phyloP scores from a whole-genome alignment of 495 filamentous ascomycete genomes.

The Thermothielavioides terrestris region DNA sequence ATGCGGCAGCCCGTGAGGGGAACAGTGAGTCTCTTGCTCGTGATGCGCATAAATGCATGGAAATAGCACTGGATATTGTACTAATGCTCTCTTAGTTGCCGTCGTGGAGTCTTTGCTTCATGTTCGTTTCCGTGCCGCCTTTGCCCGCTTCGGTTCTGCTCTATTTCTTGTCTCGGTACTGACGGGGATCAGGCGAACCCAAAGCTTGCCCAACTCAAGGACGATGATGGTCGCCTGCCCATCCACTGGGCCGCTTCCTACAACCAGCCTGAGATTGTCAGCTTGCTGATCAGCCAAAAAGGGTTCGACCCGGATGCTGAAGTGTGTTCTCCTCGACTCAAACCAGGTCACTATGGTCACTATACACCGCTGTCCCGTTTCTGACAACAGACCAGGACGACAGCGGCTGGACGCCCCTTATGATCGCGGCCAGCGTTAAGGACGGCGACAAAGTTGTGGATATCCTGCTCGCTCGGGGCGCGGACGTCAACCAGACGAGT shows the following conservation, averaged over 20 bases:
- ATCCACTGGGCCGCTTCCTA: constrained; percentile 93
- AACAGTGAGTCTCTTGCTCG: constrained; percentile 55
- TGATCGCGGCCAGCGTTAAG: constrained; percentile 80
- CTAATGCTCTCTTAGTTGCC: constrained; percentile 35
- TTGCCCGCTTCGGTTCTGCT: too few species aligned
- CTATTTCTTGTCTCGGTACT: constrained; percentile 1
- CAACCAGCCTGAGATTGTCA: constrained; percentile 67
- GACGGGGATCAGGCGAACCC: constrained; percentile 57
- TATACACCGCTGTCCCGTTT: too few species aligned
- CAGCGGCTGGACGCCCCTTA: constrained; percentile 86
- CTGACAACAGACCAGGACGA: constrained; percentile 48
- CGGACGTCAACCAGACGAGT: constrained; percentile 79
- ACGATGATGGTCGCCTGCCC: constrained; percentile 84
- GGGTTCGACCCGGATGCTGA: constrained; percentile 83
- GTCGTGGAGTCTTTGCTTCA: constrained; percentile 67
- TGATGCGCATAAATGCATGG: constrained; percentile 2
- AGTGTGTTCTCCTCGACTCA: constrained; percentile 34
- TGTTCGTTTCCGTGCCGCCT: constrained; percentile 35
- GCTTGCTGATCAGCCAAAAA: constrained; percentile 57
- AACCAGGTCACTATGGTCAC: too few species aligned
- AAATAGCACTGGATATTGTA: neutral
- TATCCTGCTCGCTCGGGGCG: constrained; percentile 67
- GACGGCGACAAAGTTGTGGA: constrained; percentile 62
- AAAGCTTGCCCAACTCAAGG: constrained; percentile 61
- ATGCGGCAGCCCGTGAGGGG: constrained; percentile 83